Evolutionary conservation across 495 filamentous ascomycete genomes (phyloP).

Genomic region (Penicillium bovifimosum): DNA sequence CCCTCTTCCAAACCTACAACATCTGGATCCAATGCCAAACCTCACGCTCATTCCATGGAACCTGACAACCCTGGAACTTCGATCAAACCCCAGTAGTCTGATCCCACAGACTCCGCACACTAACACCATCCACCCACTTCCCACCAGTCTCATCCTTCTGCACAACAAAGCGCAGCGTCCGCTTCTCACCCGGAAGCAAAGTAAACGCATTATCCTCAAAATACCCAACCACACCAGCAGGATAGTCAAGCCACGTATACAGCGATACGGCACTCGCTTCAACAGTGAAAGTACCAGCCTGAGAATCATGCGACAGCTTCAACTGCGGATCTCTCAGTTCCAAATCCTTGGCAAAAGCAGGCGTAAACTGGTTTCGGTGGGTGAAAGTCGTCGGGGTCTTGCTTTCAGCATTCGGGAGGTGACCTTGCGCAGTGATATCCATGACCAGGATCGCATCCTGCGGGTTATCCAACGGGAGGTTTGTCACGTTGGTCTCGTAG

Average conservation of each 20-base stretch:
- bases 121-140: slow-evolving; percentile 50
- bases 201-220: slow-evolving; percentile 60
- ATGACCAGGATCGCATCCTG: slow-evolving; percentile 50
- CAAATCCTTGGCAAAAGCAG: slow-evolving; percentile 47
- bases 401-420: slow-evolving; percentile 46
- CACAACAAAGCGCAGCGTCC: slow-evolving; percentile 43
- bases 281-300: slow-evolving; percentile 46
- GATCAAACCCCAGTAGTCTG: slow-evolving; percentile 38
- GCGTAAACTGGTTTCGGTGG: slow-evolving; percentile 54
- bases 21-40: too few relatives aligned
- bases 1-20: too few relatives aligned
- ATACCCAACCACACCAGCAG: slow-evolving; percentile 50
- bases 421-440: slow-evolving; percentile 48
- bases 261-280: slow-evolving; percentile 54
- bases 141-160: slow-evolving; percentile 44
- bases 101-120: slow-evolving; percentile 60
- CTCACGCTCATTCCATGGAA: too few relatives aligned
- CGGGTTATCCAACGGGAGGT: slow-evolving; percentile 31
- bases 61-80: too few relatives aligned
- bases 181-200: slow-evolving; percentile 48
- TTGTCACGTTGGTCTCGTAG: slow-evolving; percentile 36
- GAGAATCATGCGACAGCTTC: slow-evolving; percentile 35
- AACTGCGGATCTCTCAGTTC: slow-evolving; percentile 52
- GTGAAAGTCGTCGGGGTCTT: slow-evolving; percentile 38
- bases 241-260: slow-evolving; percentile 64